phyloP scores from a whole-genome alignment of 2,329 filamentous ascomycete genomes.

The Thelonectria rubi region DNA sequence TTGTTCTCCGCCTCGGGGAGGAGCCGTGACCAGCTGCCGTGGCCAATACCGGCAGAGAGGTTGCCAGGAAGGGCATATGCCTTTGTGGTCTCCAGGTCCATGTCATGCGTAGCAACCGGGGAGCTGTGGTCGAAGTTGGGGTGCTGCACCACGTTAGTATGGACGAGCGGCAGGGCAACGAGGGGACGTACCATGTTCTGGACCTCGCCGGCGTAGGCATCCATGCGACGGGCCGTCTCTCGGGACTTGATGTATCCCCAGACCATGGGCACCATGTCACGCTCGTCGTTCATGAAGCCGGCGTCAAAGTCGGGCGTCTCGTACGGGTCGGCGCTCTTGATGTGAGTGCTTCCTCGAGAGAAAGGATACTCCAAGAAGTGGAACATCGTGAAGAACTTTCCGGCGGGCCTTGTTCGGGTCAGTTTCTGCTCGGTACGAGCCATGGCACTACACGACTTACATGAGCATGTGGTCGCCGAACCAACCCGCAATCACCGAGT shows the following conservation, averaged over 20 bases:
- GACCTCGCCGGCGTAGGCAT: slow-evolving; percentile 80
- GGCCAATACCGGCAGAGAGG: slow-evolving; percentile 74
- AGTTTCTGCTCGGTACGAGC: slow-evolving; percentile 40
- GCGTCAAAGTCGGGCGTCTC: slow-evolving; percentile 80
- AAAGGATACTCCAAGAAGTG: slow-evolving; percentile 83
- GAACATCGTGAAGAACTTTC: slow-evolving; percentile 87
- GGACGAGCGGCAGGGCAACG: slow-evolving; percentile 35
- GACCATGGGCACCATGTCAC: slow-evolving; percentile 86
- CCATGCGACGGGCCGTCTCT: slow-evolving; percentile 81
- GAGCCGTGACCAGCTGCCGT: slow-evolving; percentile 75
- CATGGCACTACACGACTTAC: slow-evolving; percentile 43
- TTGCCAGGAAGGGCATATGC: slow-evolving; percentile 78
- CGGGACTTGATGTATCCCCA: slow-evolving; percentile 87
- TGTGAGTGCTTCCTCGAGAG: slow-evolving; percentile 76
- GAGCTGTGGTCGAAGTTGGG: slow-evolving; percentile 78
- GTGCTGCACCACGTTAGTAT: slow-evolving; percentile 52
- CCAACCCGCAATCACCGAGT: slow-evolving; percentile 77
- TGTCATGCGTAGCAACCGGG: slow-evolving; percentile 73
- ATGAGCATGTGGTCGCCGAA: slow-evolving; percentile 69
- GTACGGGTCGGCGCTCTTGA: slow-evolving; percentile 76
- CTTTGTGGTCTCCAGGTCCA: slow-evolving; percentile 80
- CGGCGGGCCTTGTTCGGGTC: slow-evolving; percentile 65
- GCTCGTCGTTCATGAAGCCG: slow-evolving; percentile 86
- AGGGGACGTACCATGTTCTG: slow-evolving; percentile 54
- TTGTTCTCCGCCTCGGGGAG: slow-evolving; percentile 63